Conservation (phyloP, 306 rosid species). For the Cucumis sativus region DNA sequence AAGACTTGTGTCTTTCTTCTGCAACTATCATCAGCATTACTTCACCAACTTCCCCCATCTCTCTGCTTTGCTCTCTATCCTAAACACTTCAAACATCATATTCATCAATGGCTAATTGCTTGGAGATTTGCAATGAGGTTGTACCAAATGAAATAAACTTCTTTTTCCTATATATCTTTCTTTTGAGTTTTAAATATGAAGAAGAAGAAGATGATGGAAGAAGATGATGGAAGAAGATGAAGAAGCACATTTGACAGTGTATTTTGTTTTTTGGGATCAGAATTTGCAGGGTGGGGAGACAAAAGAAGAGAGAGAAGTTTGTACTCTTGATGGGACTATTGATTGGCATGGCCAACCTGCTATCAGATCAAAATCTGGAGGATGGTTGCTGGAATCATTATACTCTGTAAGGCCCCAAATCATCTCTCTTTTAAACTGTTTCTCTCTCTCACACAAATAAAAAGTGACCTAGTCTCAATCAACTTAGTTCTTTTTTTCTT, state of each 20-base stretch:
- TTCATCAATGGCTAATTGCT: conserved; percentile 5
- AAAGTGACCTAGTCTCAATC: background rate
- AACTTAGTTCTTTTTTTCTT: background rate
- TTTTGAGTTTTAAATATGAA: background rate
- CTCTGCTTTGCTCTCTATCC: conserved; percentile 3
- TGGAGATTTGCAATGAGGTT: conserved; percentile 4
- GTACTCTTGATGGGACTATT: conserved; percentile 79
- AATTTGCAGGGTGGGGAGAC: conserved; percentile 24
- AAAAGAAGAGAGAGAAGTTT: conserved; percentile 39
- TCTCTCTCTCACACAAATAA: background rate
- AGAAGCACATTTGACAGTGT: background rate
- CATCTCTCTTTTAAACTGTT: background rate
- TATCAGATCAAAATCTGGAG: conserved; percentile 66
- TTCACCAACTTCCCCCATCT: conserved; percentile 16
- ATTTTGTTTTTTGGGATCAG: background rate
- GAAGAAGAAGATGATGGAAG: no score
- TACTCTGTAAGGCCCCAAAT: conserved; percentile 55
- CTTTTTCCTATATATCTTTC: background rate
- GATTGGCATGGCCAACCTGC: conserved; percentile 79
- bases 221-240: background rate
- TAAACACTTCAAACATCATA: background rate
- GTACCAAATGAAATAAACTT: background rate
- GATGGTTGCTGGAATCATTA: conserved; percentile 77
- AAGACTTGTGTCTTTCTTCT: conserved; percentile 8
- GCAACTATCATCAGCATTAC: conserved; percentile 6